Percentiles rank a stretch among this genome's conserved stretches.
phyloP scores from a whole-genome alignment of 1,284 basidiomycete species.

The Cerioporus squamosus region DNA sequence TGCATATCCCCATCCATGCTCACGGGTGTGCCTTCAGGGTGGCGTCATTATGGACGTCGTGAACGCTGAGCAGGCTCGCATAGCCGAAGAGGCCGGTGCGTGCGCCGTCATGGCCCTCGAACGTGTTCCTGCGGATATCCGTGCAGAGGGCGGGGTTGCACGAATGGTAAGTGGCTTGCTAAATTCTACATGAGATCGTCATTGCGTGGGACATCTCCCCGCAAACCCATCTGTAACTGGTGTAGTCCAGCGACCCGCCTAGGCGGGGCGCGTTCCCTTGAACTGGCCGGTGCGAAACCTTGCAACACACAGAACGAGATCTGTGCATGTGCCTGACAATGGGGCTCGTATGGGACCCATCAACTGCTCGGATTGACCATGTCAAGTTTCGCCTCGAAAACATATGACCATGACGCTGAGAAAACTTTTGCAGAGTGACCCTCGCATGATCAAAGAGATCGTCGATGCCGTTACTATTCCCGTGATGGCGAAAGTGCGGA shows the following conservation, averaged over 20 bases:
- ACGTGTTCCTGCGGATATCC: constrained; percentile 95
- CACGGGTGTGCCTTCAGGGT: constrained; percentile 48
- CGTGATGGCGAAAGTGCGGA: constrained; percentile 93
- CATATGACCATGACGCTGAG: too few relatives aligned
- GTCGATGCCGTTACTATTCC: constrained; percentile 91
- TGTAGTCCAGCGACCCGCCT: too few relatives aligned
- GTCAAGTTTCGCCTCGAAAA: too few relatives aligned
- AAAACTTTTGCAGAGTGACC: constrained; percentile 73
- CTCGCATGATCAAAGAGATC: constrained; percentile 96
- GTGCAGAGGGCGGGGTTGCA: constrained; percentile 88
- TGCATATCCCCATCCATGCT: constrained; percentile 12
- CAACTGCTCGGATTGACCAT: too few relatives aligned
- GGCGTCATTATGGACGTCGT: constrained; percentile 95
- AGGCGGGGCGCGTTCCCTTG: too few relatives aligned
- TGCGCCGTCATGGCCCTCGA: constrained; percentile 98
- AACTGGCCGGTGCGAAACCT: too few relatives aligned
- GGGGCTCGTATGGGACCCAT: too few relatives aligned
- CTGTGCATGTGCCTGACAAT: too few relatives aligned
- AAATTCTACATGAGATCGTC: background rate
- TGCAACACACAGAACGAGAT: too few relatives aligned
- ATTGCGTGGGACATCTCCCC: too few relatives aligned
- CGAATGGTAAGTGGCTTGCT: constrained; percentile 74
- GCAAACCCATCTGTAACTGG: too few relatives aligned
- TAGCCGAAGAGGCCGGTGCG: constrained; percentile 97
- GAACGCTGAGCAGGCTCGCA: constrained; percentile 90